Percentiles rank a stretch among this genome's conserved stretches.
Evolutionary conservation across 139 green algal genomes (phyloP).

Genomic region (Chlorella vulgaris): DNA sequence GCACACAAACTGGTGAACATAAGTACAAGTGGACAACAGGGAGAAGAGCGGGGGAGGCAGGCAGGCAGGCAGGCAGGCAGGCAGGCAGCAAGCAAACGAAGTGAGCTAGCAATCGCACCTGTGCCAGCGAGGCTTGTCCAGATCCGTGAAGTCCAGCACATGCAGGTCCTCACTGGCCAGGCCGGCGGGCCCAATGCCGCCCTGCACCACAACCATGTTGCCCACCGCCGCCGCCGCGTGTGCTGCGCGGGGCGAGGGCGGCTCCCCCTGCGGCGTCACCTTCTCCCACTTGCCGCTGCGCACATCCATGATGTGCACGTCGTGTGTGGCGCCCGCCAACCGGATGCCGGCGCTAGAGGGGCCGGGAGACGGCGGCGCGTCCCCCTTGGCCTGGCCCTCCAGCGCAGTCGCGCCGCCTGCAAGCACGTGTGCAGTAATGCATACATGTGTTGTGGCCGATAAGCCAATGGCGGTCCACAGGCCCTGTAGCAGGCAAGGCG

Average conservation of each 20-base stretch:
- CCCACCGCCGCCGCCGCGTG: conserved; percentile 97
- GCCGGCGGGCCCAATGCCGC: conserved; percentile 92
- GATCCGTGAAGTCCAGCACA: conserved; percentile 97
- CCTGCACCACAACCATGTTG: conserved; percentile 97
- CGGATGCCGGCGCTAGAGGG: conserved; percentile 60
- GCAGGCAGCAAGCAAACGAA: background rate
- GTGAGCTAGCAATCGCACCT: no score
- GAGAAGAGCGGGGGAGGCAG: no score
- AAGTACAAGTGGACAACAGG: no score
- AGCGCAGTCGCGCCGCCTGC: conserved; percentile 91
- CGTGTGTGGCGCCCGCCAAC: conserved; percentile 89
- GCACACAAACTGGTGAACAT: no score
- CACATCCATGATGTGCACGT: conserved; percentile 95
- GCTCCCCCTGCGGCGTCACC: conserved; percentile 81
- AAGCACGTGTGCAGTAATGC: no score
- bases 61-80: background rate
- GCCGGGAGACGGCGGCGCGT: conserved; percentile 38
- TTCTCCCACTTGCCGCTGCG: conserved; percentile 84
- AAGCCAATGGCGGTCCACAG: background rate
- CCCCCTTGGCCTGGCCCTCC: conserved; percentile 65
- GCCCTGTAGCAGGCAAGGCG: background rate
- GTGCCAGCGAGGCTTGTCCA: conserved; percentile 91
- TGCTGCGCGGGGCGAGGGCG: conserved; percentile 90
- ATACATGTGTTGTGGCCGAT: no score
- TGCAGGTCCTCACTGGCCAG: conserved; percentile 96